Base-by-base conservation (phyloP, 257 asterid genomes). In the Primulina eburnea region DNA sequence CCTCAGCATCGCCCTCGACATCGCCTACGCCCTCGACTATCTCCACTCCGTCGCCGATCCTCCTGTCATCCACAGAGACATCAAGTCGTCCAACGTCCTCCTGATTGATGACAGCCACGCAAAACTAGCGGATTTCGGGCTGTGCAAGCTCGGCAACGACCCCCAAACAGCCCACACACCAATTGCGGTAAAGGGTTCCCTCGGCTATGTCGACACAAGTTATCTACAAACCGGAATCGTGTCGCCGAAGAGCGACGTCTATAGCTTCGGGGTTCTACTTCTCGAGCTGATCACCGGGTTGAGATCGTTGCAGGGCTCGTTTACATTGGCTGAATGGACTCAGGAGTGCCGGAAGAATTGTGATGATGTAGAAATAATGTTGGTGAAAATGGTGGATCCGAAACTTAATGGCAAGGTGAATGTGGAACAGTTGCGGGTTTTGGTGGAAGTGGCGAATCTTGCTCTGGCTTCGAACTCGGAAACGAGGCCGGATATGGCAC, bases 41-140 rank as follows among this genome's bases (percentile, higher is more conserved):
- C 95, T 90, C 72, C 97, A 90, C 63, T 76, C 86, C 0, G 84
- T 82, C 5, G 95, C 97, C 0, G 95, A 90, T 37, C 95, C 95
- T 1, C 84, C 95, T 0, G 85, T 90, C 72, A 90, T 85, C 28
- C 97, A 90, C 78, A 62, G 97, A 0, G 97, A 90, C 62, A 52
- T 90, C 58, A 90, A 90, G 47, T 90, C 97, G 1, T 88, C 97
- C 34, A 86, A 90, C 76, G 69, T 90, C 0, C 78, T 88, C 57
- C 60, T 90, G 40, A 71, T 82, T 52, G 74, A 77, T 61, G 87
- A 90, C n/a, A 59, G 71, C n/a, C 89, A 74, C 8, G 97, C 92
- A 33, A 90, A 90, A 59, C 82, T 88, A 0, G 93, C 97, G 0
- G 97, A 90, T 65, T 90, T 90, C 18, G 97, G 93, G 9, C 82